These are phyloP conservation scores for Gloeostereum incarnatum DNA, from an alignment of 768 basidiomycete genomes.

Conservation along the genomic window DNA sequence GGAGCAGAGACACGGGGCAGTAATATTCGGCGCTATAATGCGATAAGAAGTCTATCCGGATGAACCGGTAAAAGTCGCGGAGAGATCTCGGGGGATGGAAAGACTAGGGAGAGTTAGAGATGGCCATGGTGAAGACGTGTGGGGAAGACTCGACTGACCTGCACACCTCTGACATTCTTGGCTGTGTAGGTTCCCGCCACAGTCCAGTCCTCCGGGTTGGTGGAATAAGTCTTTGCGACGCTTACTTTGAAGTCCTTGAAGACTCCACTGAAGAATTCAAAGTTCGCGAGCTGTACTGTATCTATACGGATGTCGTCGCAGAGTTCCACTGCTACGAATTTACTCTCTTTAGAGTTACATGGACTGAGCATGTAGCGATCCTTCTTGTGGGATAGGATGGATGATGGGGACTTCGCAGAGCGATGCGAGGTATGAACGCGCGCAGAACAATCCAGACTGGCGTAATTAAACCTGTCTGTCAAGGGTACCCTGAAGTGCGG, in stretches of 20 bases:
- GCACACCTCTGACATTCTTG: slow-evolving; percentile 87
- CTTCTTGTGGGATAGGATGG: slow-evolving; percentile 82
- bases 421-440: slow-evolving; percentile 81
- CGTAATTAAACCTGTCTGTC: slow-evolving; percentile 91
- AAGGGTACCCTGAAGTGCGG: slow-evolving; percentile 68
- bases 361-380: slow-evolving; percentile 97
- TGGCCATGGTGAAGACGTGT: slow-evolving; percentile 2
- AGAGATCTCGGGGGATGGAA: slow-evolving; percentile 71
- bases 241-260: slow-evolving; percentile 89
- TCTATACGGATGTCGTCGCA: slow-evolving; percentile 98
- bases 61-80: slow-evolving; percentile 84
- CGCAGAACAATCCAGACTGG: slow-evolving; percentile 86
- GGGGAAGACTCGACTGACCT: slow-evolving; percentile 41
- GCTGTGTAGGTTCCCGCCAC: slow-evolving; percentile 71
- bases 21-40: slow-evolving; percentile 95
- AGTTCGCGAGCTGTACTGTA: slow-evolving; percentile 92
- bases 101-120: slow-evolving; percentile 29
- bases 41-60: slow-evolving; percentile 89
- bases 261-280: slow-evolving; percentile 96
- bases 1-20: slow-evolving; percentile 87
- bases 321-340: slow-evolving; percentile 90
- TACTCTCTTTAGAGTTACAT: slow-evolving; percentile 50
- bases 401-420: slow-evolving; percentile 70
- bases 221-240: slow-evolving; percentile 74
- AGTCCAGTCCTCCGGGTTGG: slow-evolving; percentile 54